phyloP scores from a whole-genome alignment of 495 filamentous ascomycete genomes.

The Tetracladium setigerum region DNA sequence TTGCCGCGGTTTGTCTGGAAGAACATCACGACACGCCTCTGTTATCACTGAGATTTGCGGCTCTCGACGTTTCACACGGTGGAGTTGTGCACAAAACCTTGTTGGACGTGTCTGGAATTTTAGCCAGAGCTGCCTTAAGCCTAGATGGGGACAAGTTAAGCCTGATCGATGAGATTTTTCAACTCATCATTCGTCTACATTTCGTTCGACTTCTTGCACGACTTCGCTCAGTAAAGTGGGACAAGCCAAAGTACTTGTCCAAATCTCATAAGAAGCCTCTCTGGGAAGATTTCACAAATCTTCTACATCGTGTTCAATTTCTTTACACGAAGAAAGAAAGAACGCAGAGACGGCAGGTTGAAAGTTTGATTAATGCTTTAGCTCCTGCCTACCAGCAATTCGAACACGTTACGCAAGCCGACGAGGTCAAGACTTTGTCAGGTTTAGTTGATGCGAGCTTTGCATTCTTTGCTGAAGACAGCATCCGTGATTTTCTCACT shows the following conservation, averaged over 20 bases:
- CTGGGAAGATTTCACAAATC: slow-evolving; percentile 8
- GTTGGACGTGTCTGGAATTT: background rate
- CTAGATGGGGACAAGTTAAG: too few relatives aligned
- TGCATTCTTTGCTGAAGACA: background rate
- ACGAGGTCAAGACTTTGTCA: background rate
- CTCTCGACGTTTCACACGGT: background rate
- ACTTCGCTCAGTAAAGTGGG: slow-evolving; percentile 7
- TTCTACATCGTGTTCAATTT: slow-evolving; percentile 5
- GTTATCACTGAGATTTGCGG: slow-evolving; percentile 5
- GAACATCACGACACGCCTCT: background rate
- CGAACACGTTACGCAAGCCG: background rate
- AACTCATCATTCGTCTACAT: slow-evolving; percentile 2
- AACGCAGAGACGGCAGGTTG: background rate
- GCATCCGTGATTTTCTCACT: slow-evolving; percentile 1
- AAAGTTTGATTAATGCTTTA: background rate
- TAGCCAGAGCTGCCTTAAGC: background rate
- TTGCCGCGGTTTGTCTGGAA: slow-evolving; percentile 11
- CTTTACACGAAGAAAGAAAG: slow-evolving; percentile 5
- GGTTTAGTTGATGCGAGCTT: slow-evolving; percentile 1
- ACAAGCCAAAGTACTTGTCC: slow-evolving; percentile 10
- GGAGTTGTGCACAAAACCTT: background rate
- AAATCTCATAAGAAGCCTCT: slow-evolving; percentile 12
- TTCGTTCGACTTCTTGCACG: slow-evolving; percentile 1
- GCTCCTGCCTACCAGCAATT: background rate
- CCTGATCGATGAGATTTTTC: background rate